phyloP scores from a whole-genome alignment of 208 protist genomes.

The Angomonas deanei region DNA sequence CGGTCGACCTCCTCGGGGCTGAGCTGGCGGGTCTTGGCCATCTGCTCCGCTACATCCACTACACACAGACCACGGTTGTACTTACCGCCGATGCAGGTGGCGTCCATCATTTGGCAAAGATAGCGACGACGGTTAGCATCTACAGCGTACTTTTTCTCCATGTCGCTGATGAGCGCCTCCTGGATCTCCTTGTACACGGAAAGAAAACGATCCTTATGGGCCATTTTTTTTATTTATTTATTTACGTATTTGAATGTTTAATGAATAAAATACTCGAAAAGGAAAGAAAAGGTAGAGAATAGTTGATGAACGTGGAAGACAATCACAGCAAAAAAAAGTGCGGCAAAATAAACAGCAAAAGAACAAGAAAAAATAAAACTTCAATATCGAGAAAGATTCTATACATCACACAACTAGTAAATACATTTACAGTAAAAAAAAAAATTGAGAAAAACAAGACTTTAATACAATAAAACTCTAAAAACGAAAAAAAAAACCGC shows the following conservation, averaged over 20 bases:
- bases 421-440: background rate
- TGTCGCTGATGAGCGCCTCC: conserved; percentile 45
- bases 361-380: conserved; percentile 5
- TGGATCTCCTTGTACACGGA: conserved; percentile 77
- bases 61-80: conserved; percentile 88
- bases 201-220: conserved; percentile 64
- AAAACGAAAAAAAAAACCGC: conserved; percentile 1
- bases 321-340: background rate
- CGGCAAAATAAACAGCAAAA: conserved; percentile 2
- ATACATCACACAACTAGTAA: conserved; percentile 1
- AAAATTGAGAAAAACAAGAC: conserved; percentile 4
- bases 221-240: conserved; percentile 18
- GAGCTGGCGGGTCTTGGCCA: conserved; percentile 41
- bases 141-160: conserved; percentile 53
- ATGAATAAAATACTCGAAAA: conserved; percentile 8
- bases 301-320: background rate
- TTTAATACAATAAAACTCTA: background rate
- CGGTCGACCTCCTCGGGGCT: conserved; percentile 44
- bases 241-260: conserved; percentile 1
- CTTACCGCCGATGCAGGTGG: conserved; percentile 84
- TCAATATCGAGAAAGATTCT: background rate
- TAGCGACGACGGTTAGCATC: conserved; percentile 67
- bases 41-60: conserved; percentile 61
- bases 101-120: conserved; percentile 80
- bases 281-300: conserved; percentile 7